Percentiles rank a stretch among this genome's conserved stretches.
Evolutionary conservation across 75 land plant genomes (phyloP).

Genomic region (Cunninghamia lanceolata): DNA sequence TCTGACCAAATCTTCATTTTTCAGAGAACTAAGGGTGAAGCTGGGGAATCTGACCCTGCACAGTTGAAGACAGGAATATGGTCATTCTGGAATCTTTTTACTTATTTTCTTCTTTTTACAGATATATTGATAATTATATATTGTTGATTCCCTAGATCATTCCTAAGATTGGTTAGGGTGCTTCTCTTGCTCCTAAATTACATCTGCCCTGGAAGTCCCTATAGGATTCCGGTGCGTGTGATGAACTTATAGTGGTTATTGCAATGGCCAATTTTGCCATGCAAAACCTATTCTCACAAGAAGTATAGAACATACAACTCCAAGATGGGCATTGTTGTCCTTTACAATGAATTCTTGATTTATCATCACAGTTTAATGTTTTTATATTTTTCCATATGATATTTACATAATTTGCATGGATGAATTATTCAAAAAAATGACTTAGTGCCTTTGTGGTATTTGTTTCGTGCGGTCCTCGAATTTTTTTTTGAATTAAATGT

Average conservation of each 20-base stretch:
- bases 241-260: neutral
- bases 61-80: no score
- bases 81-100: no score
- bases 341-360: neutral
- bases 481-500: neutral
- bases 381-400: neutral
- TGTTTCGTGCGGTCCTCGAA: neutral
- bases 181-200: neutral
- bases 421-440: neutral
- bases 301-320: neutral
- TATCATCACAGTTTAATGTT: neutral
- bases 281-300: neutral
- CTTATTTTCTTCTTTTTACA: no score
- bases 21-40: no score
- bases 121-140: no score
- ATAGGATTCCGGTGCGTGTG: neutral
- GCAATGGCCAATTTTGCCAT: neutral
- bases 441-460: conserved; percentile 2
- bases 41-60: no score
- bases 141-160: neutral
- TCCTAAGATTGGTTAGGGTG: neutral
- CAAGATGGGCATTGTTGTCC: neutral
- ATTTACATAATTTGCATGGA: neutral
- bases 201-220: neutral
- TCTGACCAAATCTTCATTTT: no score